Evolutionary conservation across 148 eudicot species (phyloP).

Genomic region (Polygonum maritimum): DNA sequence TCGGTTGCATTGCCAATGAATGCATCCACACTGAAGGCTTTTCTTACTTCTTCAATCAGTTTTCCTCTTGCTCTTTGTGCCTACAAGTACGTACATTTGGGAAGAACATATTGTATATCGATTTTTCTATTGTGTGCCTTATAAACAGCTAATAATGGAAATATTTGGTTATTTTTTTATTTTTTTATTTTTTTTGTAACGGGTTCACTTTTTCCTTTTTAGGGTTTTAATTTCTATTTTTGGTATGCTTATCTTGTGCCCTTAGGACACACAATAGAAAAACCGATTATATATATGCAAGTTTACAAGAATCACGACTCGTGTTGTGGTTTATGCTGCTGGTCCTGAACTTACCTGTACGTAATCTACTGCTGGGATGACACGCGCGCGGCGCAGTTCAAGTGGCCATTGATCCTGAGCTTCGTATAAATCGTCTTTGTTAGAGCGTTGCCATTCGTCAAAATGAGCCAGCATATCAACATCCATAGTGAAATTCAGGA

Average conservation of each 20-base stretch:
- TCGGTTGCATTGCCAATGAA: conserved; percentile 74
- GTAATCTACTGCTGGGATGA: conserved; percentile 81
- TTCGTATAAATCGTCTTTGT: conserved; percentile 58
- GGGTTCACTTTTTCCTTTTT: no score
- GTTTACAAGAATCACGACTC: background rate
- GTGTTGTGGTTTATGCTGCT: background rate
- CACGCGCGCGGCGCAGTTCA: conserved; percentile 81
- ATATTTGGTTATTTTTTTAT: no score
- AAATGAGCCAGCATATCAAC: conserved; percentile 89
- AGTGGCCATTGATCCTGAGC: conserved; percentile 96
- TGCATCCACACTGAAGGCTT: conserved; percentile 67
- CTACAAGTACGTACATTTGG: conserved; percentile 19
- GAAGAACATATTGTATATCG: background rate
- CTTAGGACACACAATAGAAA: no score
- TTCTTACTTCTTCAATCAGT: conserved; percentile 55
- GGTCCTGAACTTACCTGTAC: conserved; percentile 36
- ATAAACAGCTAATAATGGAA: no score
- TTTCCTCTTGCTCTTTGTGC: conserved; percentile 84
- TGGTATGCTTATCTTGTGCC: no score
- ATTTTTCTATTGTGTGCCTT: no score
- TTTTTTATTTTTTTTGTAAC: no score
- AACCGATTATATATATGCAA: background rate
- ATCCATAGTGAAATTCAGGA: conserved; percentile 83
- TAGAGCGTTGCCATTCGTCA: conserved; percentile 84
- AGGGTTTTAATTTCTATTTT: no score